Evolutionary conservation across 164 flowering plant species (phyloP).

Genomic region (Magnolia changhungtana): DNA sequence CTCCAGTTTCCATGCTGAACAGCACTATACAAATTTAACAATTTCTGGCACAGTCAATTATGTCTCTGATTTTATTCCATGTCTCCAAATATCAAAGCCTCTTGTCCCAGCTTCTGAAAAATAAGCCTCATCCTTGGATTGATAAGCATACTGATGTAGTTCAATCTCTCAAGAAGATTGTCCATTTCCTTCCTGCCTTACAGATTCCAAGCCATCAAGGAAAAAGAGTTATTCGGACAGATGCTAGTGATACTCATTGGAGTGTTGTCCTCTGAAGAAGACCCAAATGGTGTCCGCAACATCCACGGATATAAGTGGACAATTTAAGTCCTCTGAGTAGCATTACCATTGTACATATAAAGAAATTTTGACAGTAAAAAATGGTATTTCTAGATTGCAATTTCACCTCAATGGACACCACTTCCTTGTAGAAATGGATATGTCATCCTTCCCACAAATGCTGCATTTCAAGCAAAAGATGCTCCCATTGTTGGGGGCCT

Average conservation of each 20-base stretch:
- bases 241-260: not conserved
- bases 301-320: not conserved
- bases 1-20: not conserved
- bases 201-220: not conserved
- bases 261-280: not conserved
- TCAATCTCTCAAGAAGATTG: not conserved
- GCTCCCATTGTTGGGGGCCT: not conserved
- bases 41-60: not conserved
- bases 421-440: not conserved
- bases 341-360: too few species aligned
- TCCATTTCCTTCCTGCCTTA: not conserved
- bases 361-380: too few species aligned
- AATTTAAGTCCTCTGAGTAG: not conserved
- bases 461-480: not conserved
- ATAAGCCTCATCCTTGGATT: not conserved
- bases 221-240: not conserved
- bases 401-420: not conserved
- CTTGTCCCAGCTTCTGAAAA: not conserved
- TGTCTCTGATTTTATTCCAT: not conserved
- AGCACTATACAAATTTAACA: not conserved
- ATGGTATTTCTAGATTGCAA: too few species aligned
- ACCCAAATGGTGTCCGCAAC: not conserved
- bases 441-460: not conserved
- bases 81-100: not conserved
- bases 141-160: not conserved